Conservation (phyloP, 2,329 filamentous ascomycete genomes). For the Aspergillus sp. region DNA sequence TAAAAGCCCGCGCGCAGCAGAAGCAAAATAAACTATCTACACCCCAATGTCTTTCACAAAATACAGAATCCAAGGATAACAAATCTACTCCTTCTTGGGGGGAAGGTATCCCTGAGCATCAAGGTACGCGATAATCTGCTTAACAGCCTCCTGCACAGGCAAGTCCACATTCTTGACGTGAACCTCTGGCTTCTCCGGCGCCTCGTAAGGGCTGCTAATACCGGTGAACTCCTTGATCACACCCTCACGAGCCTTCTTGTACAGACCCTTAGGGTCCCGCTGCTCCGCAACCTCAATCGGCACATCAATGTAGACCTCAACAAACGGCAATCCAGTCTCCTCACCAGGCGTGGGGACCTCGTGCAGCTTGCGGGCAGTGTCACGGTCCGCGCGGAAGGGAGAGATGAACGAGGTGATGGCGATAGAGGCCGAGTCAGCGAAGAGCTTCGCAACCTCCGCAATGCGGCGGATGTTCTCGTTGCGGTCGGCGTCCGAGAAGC, state of each 20-base stretch:
- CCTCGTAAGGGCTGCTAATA: conserved; percentile 93
- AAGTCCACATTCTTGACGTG: conserved; percentile 79
- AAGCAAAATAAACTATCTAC: background rate
- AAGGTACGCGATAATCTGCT: conserved; percentile 77
- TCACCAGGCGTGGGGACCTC: conserved; percentile 59
- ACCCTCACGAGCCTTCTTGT: conserved; percentile 92
- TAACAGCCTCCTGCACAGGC: conserved; percentile 84
- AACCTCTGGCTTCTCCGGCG: conserved; percentile 80
- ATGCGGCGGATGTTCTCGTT: conserved; percentile 98
- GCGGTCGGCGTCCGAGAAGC: conserved; percentile 87
- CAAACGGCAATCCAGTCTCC: conserved; percentile 71
- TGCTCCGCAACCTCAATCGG: conserved; percentile 89
- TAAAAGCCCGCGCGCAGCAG: background rate
- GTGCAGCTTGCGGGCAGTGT: conserved; percentile 80
- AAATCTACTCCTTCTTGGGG: conserved; percentile 33
- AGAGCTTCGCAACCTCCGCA: conserved; percentile 94
- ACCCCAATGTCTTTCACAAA: background rate
- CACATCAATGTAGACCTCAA: conserved; percentile 93
- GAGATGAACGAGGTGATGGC: conserved; percentile 97
- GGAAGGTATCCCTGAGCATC: conserved; percentile 65
- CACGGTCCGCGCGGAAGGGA: conserved; percentile 83
- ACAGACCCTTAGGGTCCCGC: conserved; percentile 94
- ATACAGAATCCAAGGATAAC: background rate
- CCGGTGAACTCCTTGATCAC: conserved; percentile 98
- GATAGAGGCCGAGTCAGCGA: conserved; percentile 84